A percentile compares a stretch with the other conserved stretches of the same genome.
Conservation (phyloP, 129 eudicot genomes). For the Pseudognaphalium luteoalbum region DNA sequence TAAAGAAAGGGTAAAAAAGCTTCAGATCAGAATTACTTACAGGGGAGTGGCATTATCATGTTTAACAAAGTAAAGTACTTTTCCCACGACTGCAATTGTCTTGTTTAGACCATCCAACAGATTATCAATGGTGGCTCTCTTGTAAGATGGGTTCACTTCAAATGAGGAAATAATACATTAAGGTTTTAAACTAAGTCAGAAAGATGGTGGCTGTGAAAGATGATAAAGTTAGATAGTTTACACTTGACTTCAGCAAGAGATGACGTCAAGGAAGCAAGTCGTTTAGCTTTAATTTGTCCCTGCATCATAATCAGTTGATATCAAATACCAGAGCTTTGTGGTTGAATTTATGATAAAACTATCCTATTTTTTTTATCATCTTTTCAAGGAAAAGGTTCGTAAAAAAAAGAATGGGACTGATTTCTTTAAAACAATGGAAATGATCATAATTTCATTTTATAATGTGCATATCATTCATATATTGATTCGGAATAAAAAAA, state of each 20-base stretch:
- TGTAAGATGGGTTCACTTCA: slow-evolving; percentile 62
- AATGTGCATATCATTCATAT: slow-evolving; percentile 3
- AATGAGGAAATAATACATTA: slow-evolving; percentile 11
- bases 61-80: slow-evolving; percentile 63
- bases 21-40: slow-evolving; percentile 47
- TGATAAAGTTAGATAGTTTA: slow-evolving; percentile 40
- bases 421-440: background rate
- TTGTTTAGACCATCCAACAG: slow-evolving; percentile 75
- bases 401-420: background rate
- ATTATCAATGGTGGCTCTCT: slow-evolving; percentile 52
- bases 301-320: slow-evolving; percentile 34
- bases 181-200: background rate
- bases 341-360: slow-evolving; percentile 12
- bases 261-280: slow-evolving; percentile 76
- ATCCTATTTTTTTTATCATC: background rate
- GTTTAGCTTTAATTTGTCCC: slow-evolving; percentile 72
- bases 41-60: slow-evolving; percentile 71
- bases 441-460: background rate
- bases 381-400: background rate
- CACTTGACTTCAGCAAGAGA: slow-evolving; percentile 55
- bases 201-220: background rate
- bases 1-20: background rate
- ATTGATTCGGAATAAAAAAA: no score
- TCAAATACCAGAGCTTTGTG: background rate
- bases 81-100: slow-evolving; percentile 64